These are phyloP conservation scores for Saprolegnia parasitica DNA, from an alignment of 352 stramenopile species.

Conservation along the genomic window DNA sequence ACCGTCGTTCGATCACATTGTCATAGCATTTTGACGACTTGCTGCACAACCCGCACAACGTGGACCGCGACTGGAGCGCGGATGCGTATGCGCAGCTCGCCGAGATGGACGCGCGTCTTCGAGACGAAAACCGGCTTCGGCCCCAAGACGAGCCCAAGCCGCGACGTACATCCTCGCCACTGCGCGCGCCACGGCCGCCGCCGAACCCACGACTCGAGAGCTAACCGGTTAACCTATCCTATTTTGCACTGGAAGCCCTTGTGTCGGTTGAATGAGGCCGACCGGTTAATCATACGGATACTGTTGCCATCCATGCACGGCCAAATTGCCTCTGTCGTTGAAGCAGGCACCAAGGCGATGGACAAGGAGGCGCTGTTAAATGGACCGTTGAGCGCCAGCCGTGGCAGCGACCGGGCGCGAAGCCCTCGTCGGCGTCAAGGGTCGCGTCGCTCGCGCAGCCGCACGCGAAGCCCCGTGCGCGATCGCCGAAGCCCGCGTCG, in stretches of 20 bases:
- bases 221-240: neutral
- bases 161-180: neutral
- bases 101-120: neutral
- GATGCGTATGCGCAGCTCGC: neutral
- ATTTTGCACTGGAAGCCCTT: too few species aligned
- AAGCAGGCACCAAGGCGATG: neutral
- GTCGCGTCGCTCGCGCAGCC: conserved; percentile 6
- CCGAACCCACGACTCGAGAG: neutral
- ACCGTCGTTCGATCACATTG: too few species aligned
- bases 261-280: neutral
- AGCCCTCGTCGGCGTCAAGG: neutral
- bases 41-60: neutral
- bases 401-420: neutral
- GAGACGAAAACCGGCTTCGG: neutral
- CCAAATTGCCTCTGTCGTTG: neutral
- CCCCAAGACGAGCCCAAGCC: neutral
- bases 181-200: too few species aligned
- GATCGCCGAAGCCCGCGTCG: neutral
- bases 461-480: neutral
- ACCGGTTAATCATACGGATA: neutral
- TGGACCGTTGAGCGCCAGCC: neutral
- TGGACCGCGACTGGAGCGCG: conserved; percentile 2
- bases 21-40: conserved; percentile 16
- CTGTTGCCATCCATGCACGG: neutral
- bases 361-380: conserved; percentile 9